Evolutionary conservation across 169 alveolate species (phyloP).

Genomic region (Hammondia hammondi): DNA sequence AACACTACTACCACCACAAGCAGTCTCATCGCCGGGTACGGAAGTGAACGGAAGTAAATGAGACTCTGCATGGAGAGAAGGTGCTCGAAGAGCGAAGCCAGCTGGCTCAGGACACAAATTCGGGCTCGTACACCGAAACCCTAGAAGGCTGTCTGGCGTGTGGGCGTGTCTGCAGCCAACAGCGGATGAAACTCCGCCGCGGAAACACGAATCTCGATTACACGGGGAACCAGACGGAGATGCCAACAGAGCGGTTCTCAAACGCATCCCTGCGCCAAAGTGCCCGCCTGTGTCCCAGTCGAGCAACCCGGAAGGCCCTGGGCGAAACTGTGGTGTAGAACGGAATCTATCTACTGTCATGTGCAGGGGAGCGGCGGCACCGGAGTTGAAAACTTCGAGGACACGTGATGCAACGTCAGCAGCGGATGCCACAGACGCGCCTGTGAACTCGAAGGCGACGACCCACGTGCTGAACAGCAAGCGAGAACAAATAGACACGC

Average conservation of each 20-base stretch:
- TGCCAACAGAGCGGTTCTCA: neutral
- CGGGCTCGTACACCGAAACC: neutral
- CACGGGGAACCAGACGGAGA: neutral
- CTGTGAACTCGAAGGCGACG: neutral
- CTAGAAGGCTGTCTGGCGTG: neutral
- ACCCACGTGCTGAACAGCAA: neutral
- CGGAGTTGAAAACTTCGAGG: neutral
- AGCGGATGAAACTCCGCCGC: neutral
- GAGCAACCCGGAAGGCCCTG: neutral
- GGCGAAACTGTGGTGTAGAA: neutral
- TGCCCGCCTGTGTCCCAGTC: neutral
- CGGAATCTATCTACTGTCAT: neutral
- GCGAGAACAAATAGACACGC: too few species aligned
- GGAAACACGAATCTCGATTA: neutral
- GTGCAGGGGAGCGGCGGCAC: slow-evolving; percentile 1
- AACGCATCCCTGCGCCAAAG: neutral
- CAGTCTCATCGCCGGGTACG: neutral
- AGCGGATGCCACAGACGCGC: neutral
- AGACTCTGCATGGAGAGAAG: neutral
- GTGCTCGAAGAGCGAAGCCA: neutral
- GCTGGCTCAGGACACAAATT: neutral
- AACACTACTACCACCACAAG: neutral
- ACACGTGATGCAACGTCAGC: neutral
- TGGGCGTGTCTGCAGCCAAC: neutral
- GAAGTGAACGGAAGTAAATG: neutral